Base-by-base conservation (phyloP, 371 early-diverging fungal species). In the Apophysomyces trapeziformis region DNA sequence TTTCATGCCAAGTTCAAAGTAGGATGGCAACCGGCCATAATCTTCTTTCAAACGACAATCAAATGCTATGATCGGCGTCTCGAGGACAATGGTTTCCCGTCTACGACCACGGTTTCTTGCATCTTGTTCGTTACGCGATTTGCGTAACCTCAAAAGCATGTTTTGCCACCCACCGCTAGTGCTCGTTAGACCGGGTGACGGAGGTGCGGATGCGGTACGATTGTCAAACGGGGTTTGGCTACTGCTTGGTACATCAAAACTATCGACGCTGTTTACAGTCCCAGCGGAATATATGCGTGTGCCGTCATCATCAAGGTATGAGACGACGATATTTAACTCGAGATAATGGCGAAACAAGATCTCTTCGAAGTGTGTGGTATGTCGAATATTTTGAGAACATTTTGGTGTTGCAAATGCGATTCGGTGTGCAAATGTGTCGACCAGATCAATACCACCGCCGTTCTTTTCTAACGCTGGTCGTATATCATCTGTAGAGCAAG, bases 21-120 rank as follows among this genome's bases (percentile, higher is more conserved):
- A 82, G 12, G 79, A 77, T 1, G 82, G 82, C 38, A 82, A 56
- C 11, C 76, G 68, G 8, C 78, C 78, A 71, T 77, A 82, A 44
- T 82, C 82, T 66, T 82, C 82, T 57, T 82, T 82, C 8, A 80
- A 43, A 12, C 80, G 68, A 41, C 80, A 80, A 57, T 80, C 80
- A 61, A 75, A 77, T 2, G 75, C 78, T 4, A 68, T 75, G 35
- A 80, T 72, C 26, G 74, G 67, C 9, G 73, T 65, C 41, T 75
- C 77, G 32, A 63, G 41, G 2, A 60, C 60, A 44, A 74, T 68
- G 0, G 71, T 79, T 36, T 76, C 79, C 45, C 58, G 61, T 14
- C 60, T 57, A 7, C 73, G 63, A 21, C 60, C 47, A 39, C 44
- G 16, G 12, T 57, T 41, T 45, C 45, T 47, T 32, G 47, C 14